phyloP scores from a whole-genome alignment of 23 red algal species.

The Gracilariopsis chorda region DNA sequence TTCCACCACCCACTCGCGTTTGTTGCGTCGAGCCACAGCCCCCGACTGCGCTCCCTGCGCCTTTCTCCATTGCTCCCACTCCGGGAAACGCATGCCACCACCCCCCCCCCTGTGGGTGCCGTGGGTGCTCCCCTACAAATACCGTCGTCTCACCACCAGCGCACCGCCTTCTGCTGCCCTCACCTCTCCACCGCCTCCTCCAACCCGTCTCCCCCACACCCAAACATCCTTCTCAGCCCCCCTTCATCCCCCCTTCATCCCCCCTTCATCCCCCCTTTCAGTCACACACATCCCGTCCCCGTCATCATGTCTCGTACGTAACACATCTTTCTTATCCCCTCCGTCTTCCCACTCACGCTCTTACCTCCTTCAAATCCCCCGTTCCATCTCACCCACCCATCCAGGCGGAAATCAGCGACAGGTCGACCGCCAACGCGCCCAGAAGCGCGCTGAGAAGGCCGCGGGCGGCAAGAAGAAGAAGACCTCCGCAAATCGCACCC shows the following conservation, averaged over 20 bases:
- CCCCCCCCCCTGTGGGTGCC: neutral
- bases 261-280: too few relatives aligned
- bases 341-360: too few relatives aligned
- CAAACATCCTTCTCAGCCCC: neutral
- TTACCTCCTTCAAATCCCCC: too few relatives aligned
- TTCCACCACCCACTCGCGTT: neutral
- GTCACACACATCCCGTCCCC: too few relatives aligned
- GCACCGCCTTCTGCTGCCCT: neutral
- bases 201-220: neutral
- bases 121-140: neutral
- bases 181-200: neutral
- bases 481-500: neutral
- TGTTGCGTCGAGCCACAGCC: too few relatives aligned
- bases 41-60: too few relatives aligned
- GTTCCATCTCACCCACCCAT: too few relatives aligned
- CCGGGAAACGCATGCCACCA: too few relatives aligned
- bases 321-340: too few relatives aligned
- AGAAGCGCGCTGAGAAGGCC: conserved; percentile 46
- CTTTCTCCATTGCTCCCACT: too few relatives aligned
- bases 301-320: too few relatives aligned
- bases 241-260: neutral
- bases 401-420: conserved; percentile 53
- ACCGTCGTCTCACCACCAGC: neutral
- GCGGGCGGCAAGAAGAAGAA: conserved; percentile 37
- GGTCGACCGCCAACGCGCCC: conserved; percentile 52